phyloP scores from a whole-genome alignment of 1,284 basidiomycete species.

The Crepidotus sp. region DNA sequence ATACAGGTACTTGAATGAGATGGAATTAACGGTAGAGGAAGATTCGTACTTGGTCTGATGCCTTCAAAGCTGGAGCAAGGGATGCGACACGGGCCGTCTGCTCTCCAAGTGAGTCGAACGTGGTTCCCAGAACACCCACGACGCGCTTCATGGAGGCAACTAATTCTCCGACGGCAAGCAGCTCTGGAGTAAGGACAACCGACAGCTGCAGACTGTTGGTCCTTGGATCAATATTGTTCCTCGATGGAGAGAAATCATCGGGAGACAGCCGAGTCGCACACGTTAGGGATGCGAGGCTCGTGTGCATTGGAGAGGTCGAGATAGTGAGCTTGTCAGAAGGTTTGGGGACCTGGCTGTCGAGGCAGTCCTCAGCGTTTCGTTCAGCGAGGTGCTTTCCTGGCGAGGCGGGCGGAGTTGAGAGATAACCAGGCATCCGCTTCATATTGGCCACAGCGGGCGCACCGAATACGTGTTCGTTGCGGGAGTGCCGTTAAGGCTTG shows the following conservation, averaged over 20 bases:
- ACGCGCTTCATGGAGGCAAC: constrained; percentile 37
- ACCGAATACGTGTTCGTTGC: constrained; percentile 9
- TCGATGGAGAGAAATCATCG: background rate
- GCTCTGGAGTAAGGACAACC: constrained; percentile 23
- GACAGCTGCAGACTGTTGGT: background rate
- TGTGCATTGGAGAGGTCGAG: constrained; percentile 4
- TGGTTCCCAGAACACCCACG: constrained; percentile 29
- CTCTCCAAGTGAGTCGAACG: constrained; percentile 36
- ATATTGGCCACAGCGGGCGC: constrained; percentile 3
- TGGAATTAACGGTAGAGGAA: background rate
- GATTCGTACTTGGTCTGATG: constrained; percentile 31
- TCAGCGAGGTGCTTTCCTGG: background rate
- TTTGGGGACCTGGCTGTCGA: background rate
- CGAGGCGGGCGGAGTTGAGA: constrained; percentile 13
- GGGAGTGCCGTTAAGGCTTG: background rate
- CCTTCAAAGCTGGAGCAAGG: constrained; percentile 36
- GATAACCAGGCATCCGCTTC: constrained; percentile 9
- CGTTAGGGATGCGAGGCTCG: constrained; percentile 4
- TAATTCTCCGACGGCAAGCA: constrained; percentile 33
- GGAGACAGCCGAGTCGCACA: constrained; percentile 11
- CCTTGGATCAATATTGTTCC: background rate
- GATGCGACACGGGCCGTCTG: constrained; percentile 36
- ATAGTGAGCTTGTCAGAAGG: constrained; percentile 3
- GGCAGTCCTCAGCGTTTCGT: background rate
- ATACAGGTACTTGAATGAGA: background rate